Evolutionary conservation across 108 stramenopile species (phyloP).

Genomic region (Cyclostephanos invisitatus): DNA sequence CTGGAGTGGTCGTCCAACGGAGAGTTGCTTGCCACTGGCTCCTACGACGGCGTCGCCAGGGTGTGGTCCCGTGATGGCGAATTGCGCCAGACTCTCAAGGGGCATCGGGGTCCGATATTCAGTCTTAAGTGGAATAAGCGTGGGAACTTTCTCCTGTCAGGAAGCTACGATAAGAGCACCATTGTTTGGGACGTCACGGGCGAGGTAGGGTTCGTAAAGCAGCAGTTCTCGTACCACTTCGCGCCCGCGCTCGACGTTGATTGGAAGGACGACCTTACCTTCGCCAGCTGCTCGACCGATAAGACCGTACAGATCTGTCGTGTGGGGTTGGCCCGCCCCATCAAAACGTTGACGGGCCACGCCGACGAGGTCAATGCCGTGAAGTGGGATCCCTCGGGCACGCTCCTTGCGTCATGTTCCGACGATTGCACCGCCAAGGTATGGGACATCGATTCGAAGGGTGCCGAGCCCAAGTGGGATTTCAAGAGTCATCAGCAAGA

Average conservation of each 20-base stretch:
- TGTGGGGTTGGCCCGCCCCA: conserved; percentile 62
- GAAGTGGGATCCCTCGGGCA: conserved; percentile 94
- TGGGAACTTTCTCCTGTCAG: conserved; percentile 89
- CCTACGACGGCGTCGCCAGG: conserved; percentile 94
- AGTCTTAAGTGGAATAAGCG: conserved; percentile 95
- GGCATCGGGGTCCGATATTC: conserved; percentile 94
- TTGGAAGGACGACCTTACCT: conserved; percentile 92
- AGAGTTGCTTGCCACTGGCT: conserved; percentile 89
- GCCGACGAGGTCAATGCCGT: conserved; percentile 96
- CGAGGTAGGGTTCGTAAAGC: conserved; percentile 71
- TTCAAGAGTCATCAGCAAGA: conserved; percentile 92
- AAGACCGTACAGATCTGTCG: conserved; percentile 91
- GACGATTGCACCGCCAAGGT: conserved; percentile 98
- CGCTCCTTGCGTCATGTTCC: conserved; percentile 90
- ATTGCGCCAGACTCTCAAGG: conserved; percentile 80
- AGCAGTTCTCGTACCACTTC: conserved; percentile 88
- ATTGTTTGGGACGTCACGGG: conserved; percentile 94
- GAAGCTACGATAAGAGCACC: conserved; percentile 93
- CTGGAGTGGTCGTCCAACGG: conserved; percentile 96
- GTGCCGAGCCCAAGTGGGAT: conserved; percentile 76
- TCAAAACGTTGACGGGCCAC: conserved; percentile 80
- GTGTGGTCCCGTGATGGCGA: conserved; percentile 89
- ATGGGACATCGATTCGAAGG: conserved; percentile 74
- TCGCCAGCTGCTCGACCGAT: conserved; percentile 96
- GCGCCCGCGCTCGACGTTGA: conserved; percentile 94